phyloP scores from a whole-genome alignment of 371 early-diverging fungal genomes.

The Rhizomucor miehei region DNA sequence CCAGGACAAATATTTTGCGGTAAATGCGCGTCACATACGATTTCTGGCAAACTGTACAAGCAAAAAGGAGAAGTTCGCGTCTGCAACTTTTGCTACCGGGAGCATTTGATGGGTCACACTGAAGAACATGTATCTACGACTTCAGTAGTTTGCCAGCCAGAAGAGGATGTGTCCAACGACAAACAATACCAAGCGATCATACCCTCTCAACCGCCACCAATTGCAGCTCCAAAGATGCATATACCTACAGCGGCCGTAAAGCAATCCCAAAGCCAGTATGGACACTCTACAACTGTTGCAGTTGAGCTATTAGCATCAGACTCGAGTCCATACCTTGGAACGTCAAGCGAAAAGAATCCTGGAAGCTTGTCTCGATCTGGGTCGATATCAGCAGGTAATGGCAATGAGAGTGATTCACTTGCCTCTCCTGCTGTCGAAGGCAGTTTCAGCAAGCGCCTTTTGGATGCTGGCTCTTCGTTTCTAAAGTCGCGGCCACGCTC shows the following conservation, averaged over 20 bases:
- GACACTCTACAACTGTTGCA: constrained; percentile 38
- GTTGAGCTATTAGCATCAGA: constrained; percentile 31
- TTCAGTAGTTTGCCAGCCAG: constrained; percentile 24
- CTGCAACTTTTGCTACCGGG: constrained; percentile 74
- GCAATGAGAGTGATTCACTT: constrained; percentile 14
- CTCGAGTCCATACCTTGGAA: constrained; percentile 4
- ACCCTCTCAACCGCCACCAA: constrained; percentile 40
- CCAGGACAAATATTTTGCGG: constrained; percentile 78
- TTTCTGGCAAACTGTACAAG: constrained; percentile 69
- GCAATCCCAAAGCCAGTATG: constrained; percentile 30
- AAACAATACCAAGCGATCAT: constrained; percentile 24
- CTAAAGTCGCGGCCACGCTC: constrained; percentile 33
- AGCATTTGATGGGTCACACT: constrained; percentile 16
- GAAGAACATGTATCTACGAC: not conserved
- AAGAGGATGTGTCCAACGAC: constrained; percentile 11
- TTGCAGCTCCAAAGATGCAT: constrained; percentile 44
- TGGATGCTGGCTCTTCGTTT: constrained; percentile 40
- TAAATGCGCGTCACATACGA: constrained; percentile 76
- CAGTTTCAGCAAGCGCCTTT: constrained; percentile 19
- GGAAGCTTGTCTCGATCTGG: constrained; percentile 15
- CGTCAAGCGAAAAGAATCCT: constrained; percentile 1
- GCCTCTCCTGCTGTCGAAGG: no score
- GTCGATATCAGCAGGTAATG: constrained; percentile 7
- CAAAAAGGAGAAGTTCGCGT: constrained; percentile 74
- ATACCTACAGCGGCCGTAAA: constrained; percentile 44